A percentile compares a stretch with the other conserved stretches of the same genome.
phyloP scores from a whole-genome alignment of 2,329 filamentous ascomycete genomes.

The Spiromastix sp. region DNA sequence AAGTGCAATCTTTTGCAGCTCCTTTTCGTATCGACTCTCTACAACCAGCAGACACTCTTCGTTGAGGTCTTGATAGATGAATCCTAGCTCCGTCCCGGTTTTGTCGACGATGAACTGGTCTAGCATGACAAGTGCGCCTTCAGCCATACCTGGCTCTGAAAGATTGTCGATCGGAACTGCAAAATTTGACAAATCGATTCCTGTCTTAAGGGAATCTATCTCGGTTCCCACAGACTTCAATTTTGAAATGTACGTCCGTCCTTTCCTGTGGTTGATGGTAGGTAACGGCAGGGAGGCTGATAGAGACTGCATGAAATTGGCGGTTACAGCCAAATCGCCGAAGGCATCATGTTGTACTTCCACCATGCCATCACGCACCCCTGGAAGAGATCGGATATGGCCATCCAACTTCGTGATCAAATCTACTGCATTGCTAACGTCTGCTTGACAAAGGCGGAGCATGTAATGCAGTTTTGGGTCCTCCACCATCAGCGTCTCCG shows the following conservation, averaged over 20 bases:
- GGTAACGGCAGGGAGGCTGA: slow-evolving; percentile 27
- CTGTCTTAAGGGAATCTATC: slow-evolving; percentile 27
- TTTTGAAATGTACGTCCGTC: slow-evolving; percentile 26
- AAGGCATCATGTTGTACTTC: slow-evolving; percentile 28
- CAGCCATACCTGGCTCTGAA: slow-evolving; percentile 29
- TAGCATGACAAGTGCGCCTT: slow-evolving; percentile 26
- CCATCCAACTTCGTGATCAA: slow-evolving; percentile 34
- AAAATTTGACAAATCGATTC: slow-evolving; percentile 33
- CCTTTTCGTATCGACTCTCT: slow-evolving; percentile 13
- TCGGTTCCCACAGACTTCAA: slow-evolving; percentile 27
- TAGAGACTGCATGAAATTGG: slow-evolving; percentile 32
- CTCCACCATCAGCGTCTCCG: slow-evolving; percentile 26
- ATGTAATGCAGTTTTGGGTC: slow-evolving; percentile 36
- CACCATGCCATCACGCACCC: slow-evolving; percentile 24
- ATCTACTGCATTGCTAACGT: slow-evolving; percentile 23
- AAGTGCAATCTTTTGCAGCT: slow-evolving; percentile 9
- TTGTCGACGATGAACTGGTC: slow-evolving; percentile 30
- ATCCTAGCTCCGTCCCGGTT: slow-evolving; percentile 30
- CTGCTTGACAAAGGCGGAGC: slow-evolving; percentile 36
- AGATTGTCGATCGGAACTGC: slow-evolving; percentile 35
- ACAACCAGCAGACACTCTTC: slow-evolving; percentile 29
- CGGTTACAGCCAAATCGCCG: slow-evolving; percentile 28
- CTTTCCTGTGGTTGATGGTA: slow-evolving; percentile 29
- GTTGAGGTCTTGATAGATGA: slow-evolving; percentile 36
- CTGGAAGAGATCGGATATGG: slow-evolving; percentile 25